phyloP scores from a whole-genome alignment of 2,329 filamentous ascomycete genomes.

The Fusarium sp. region DNA sequence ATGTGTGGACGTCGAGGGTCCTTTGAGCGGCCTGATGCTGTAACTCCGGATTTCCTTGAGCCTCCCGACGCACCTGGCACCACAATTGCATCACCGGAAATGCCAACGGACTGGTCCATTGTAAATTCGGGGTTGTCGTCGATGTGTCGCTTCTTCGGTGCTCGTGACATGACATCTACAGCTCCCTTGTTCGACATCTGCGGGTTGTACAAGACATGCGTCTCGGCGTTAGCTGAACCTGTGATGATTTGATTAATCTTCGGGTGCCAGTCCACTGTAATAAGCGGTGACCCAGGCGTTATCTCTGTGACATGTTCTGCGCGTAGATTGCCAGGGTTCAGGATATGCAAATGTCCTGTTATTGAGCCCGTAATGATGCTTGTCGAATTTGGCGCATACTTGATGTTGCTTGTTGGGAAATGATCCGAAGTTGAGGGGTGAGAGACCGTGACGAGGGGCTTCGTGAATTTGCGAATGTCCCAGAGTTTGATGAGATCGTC shows the following conservation, averaged over 20 bases:
- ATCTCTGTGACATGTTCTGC: slow-evolving; percentile 88
- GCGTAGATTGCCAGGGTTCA: slow-evolving; percentile 91
- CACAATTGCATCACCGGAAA: slow-evolving; percentile 86
- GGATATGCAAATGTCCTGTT: slow-evolving; percentile 87
- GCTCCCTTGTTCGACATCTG: slow-evolving; percentile 84
- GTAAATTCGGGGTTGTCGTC: slow-evolving; percentile 92
- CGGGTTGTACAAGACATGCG: slow-evolving; percentile 91
- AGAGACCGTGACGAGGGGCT: slow-evolving; percentile 81
- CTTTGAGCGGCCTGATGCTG: slow-evolving; percentile 78
- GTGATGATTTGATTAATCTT: slow-evolving; percentile 97
- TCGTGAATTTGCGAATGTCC: slow-evolving; percentile 96
- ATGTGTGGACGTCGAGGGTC: slow-evolving; percentile 90
- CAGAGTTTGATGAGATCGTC: slow-evolving; percentile 95
- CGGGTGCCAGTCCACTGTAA: slow-evolving; percentile 90
- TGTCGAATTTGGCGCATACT: slow-evolving; percentile 85
- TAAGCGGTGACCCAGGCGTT: slow-evolving; percentile 85
- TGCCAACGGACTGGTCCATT: slow-evolving; percentile 82
- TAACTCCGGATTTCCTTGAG: slow-evolving; percentile 74
- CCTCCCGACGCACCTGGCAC: slow-evolving; percentile 71
- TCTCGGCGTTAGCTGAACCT: slow-evolving; percentile 90
- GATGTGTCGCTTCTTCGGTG: slow-evolving; percentile 93
- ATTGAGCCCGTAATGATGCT: slow-evolving; percentile 91
- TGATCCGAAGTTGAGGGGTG: slow-evolving; percentile 87
- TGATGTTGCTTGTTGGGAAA: slow-evolving; percentile 87
- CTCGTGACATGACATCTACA: slow-evolving; percentile 89